Evolutionary conservation across 345 rosid species (phyloP), one percentile per base, ranked within the genome.

Genomic region (Eucalyptus lansdowneana): DNA sequence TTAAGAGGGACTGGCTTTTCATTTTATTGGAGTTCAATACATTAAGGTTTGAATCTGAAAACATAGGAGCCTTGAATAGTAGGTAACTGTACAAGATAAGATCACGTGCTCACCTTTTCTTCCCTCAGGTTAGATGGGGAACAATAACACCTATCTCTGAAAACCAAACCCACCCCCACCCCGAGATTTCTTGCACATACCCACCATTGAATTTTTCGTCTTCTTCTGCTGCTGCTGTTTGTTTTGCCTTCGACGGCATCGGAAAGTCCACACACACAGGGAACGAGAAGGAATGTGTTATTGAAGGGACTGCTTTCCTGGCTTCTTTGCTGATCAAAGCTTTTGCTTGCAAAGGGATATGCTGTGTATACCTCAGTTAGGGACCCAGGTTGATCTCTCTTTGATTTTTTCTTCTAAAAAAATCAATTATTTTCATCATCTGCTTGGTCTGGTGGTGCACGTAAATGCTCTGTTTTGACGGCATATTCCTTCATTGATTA

Each of bases 81-180:
- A 76, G 93, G 92, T 90, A 24, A 56, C 11, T 12, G 76, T 56
- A 3, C 34, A 45, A 6, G 81, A 87, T 37, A 81, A 25, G 65
- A 40, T 44, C 95, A 92, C 95, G 94, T 93, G 94, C 86, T 67
- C 53, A 86, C 88, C 91, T 88, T 69, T 24, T 37, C 22, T 13
- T 14, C 19, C 67, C 27, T 27, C 86, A 8, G 31, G 15, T 47
- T 34, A 47, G 56, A 27, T 49, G 29, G 34, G 34, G 9, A 80
- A 56, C 6, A 56, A 56, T 25, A 56, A 53, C 2, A 21, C 58
- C 58, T 53, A 21, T 53, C 58, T 53, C 25, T 53, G 58, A 53
- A 53, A 53, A 21, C 58, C 58, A 53, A 53, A 53, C 58, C 58
- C 11, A 8, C 25, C 58, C 58, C 58, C 58, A 53, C 25, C 58